These are phyloP conservation scores for Stachybotrys chlorohalonatus DNA, from an alignment of 2,329 filamentous ascomycete species.

Conservation along the genomic window DNA sequence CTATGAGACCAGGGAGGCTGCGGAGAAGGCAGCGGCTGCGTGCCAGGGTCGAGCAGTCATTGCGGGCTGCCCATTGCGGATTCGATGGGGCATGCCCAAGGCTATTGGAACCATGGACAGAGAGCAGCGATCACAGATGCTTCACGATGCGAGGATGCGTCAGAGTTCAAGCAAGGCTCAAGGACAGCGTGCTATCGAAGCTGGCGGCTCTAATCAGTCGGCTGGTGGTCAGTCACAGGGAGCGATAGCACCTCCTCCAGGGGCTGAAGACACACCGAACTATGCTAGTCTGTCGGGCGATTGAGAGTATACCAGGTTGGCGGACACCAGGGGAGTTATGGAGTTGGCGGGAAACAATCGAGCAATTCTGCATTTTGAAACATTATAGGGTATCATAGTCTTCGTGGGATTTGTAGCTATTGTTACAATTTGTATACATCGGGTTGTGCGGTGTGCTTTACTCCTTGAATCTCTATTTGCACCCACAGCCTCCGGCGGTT, in stretches of 20 bases:
- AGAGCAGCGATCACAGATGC: slow-evolving; percentile 73
- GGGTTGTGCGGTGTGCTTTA: too few relatives aligned
- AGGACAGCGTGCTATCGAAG: slow-evolving; percentile 16
- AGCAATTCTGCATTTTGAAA: neutral
- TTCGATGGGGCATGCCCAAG: slow-evolving; percentile 90
- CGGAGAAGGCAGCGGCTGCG: slow-evolving; percentile 75
- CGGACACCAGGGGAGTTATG: slow-evolving; percentile 15
- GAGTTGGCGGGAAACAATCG: neutral
- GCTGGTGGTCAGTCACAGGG: slow-evolving; percentile 6
- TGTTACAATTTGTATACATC: slow-evolving; percentile 12
- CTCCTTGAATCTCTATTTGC: slow-evolving; percentile 10
- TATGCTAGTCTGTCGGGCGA: slow-evolving; percentile 84
- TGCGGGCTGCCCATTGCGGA: slow-evolving; percentile 78
- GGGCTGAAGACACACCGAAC: slow-evolving; percentile 59
- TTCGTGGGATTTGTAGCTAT: slow-evolving; percentile 9
- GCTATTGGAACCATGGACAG: slow-evolving; percentile 86
- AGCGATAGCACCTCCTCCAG: slow-evolving; percentile 68
- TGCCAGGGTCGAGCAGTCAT: slow-evolving; percentile 86
- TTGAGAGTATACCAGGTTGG: slow-evolving; percentile 29
- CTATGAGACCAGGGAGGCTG: slow-evolving; percentile 73
- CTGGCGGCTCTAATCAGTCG: slow-evolving; percentile 11
- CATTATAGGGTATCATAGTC: slow-evolving; percentile 19
- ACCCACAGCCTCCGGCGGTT: slow-evolving; percentile 20
- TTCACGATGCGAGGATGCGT: slow-evolving; percentile 56
- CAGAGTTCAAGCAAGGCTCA: slow-evolving; percentile 5